Evolutionary conservation across 768 basidiomycete genomes (phyloP), one percentile per base, ranked within the genome.

Genomic region (Boletus edulis): DNA sequence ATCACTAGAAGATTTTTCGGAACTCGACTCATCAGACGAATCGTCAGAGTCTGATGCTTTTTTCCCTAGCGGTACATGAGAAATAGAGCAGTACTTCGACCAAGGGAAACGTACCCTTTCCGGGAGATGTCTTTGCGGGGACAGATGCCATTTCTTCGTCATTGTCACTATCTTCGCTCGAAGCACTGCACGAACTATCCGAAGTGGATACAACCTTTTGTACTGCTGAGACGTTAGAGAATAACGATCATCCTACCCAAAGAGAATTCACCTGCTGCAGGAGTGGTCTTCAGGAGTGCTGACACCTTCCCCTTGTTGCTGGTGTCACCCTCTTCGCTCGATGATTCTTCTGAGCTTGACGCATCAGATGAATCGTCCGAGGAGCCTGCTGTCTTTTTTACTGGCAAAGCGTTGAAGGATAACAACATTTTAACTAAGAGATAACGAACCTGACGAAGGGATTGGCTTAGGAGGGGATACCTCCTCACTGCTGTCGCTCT

Each of bases 71-170:
- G 18, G 35, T 1, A 11, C 1, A 13, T 54, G 15, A 20, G 32
- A 44, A 5, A 20, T 9, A 14, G 11, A 37, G 37, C 6, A 14
- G 13, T 18, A 10, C 46, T 27, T 34, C 22, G 0, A 12, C 4
- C 1, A 31, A 17, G 15, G 3, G n/a, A 37, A 32, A 51, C 51
- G 17, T 11, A 61, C 59, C 76, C 56, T 74, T 72, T 20, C 71
- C 67, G 54, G 74, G 65, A 40, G 73, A 63, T 15, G 74, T 71
- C 52, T 83, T 81, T 24, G 71, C 76, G 81, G 86, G 51, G 1
- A 24, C 2, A 20, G 48, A 10, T 14, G 22, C n/a, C n/a, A 39
- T 45, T 20, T 37, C 9, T 27, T 53, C 8, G 5, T 58, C 47
- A 12, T 5, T 37, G 24, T 49, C 50, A 22, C 40, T 39, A n/a